Evolutionary conservation across 768 basidiomycete species (phyloP), one percentile per base, ranked within the genome.

Genomic region (Crassisporium funariophilum): DNA sequence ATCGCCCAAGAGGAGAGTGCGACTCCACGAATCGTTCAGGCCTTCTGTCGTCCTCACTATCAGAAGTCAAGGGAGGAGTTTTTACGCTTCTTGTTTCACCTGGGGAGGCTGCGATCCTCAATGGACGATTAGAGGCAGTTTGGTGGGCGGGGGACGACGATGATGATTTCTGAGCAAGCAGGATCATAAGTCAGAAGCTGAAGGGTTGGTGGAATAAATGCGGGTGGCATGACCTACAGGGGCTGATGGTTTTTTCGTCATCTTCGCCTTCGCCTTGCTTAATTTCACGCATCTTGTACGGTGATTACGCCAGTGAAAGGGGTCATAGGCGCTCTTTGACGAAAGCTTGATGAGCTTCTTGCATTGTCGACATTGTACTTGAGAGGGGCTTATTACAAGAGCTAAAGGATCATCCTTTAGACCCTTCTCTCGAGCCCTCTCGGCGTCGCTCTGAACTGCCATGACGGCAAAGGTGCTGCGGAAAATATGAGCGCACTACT

Each of bases 261-360:
- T 57, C 41, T 55, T 54, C n/a, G 51, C 60, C 43, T 45, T 53
- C 31, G 52, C 57, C 48, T 72, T 76, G 21, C 35, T 39, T 23
- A 53, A 41, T 64, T 75, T 81, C 44, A 79, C 59, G 60, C 86
- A 88, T 22, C 84, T 73, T 31, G 71, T 70, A 23, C 79, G 73
- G 57, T 88, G 86, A 53, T 77, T 82, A 35, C 67, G 60, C 86
- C 86, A 88, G 62, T 88, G 85, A 56, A 77, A 78, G 22, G 75
- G 73, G 55, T 88, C 86, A 54, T 76, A 88, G 16, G 71, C 71
- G 62, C 82, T 84, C 65, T 86, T 87, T 23, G 71, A 63, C 12
- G 84, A 86, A 20, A 88, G 77, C 60, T 84, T 84, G 64, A 88
- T 86, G 11, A 68, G 65, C 21, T 57, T 65, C 27, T 72, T 69